Conservation (phyloP, 805 yeast species). For the Ogataea nitratoaversa region DNA sequence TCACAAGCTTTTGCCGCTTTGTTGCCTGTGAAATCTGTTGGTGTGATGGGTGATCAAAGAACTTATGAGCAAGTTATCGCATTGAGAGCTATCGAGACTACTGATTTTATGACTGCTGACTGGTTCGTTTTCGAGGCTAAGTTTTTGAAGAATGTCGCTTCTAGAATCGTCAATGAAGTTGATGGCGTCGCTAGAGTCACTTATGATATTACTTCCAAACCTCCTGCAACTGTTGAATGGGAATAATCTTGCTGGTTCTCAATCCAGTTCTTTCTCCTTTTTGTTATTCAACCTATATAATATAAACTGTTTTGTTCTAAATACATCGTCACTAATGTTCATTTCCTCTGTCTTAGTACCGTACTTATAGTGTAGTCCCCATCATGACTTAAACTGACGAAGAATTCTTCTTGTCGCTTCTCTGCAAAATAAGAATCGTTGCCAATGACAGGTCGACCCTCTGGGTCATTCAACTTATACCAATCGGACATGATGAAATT, state of each 20-base stretch:
- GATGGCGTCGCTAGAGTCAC: constrained; percentile 99
- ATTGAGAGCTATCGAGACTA: constrained; percentile 94
- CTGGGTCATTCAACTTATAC: constrained; percentile 40
- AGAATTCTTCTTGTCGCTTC: constrained; percentile 40
- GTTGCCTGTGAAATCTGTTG: constrained; percentile 96
- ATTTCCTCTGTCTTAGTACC: constrained; percentile 40
- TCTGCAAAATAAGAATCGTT: constrained; percentile 26
- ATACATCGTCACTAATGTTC: too few species aligned
- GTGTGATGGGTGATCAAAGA: constrained; percentile 99
- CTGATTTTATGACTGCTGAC: constrained; percentile 99
- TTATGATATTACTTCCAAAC: constrained; percentile 97
- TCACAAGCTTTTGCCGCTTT: constrained; percentile 98
- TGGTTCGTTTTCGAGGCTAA: constrained; percentile 93
- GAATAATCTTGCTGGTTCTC: constrained; percentile 35
- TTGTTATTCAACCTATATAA: constrained; percentile 1
- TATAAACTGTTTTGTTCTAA: too few species aligned
- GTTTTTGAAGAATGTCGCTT: constrained; percentile 88
- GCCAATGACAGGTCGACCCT: constrained; percentile 41
- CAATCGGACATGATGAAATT: constrained; percentile 54
- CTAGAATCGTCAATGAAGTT: constrained; percentile 97
- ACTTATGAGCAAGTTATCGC: constrained; percentile 99
- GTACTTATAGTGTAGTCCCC: constrained; percentile 53
- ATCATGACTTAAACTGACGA: constrained; percentile 63
- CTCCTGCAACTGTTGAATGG: constrained; percentile 99
- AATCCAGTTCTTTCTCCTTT: background rate